These are phyloP conservation scores for Talaromyces amestolkiae DNA, from an alignment of 2,329 filamentous ascomycete species.

Conservation along the genomic window DNA sequence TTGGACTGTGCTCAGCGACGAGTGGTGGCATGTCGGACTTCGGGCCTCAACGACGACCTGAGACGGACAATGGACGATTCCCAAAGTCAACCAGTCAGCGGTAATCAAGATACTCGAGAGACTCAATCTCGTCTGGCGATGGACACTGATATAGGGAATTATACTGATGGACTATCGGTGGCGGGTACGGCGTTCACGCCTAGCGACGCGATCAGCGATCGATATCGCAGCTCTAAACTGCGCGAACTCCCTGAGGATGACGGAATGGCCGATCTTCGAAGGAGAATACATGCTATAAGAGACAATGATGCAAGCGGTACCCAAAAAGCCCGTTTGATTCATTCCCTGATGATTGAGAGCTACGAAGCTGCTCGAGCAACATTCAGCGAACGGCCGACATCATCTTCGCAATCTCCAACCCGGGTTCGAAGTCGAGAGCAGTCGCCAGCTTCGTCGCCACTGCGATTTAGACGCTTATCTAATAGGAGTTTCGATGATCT, in stretches of 20 bases:
- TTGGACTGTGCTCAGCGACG: slow-evolving; percentile 6
- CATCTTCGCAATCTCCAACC: slow-evolving; percentile 25
- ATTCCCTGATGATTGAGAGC: slow-evolving; percentile 66
- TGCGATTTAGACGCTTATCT: slow-evolving; percentile 29
- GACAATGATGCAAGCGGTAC: slow-evolving; percentile 55
- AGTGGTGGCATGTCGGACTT: slow-evolving; percentile 5
- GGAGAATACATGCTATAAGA: slow-evolving; percentile 68
- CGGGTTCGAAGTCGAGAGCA: slow-evolving; percentile 28
- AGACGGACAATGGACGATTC: slow-evolving; percentile 10
- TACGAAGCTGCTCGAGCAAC: slow-evolving; percentile 53
- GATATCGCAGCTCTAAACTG: slow-evolving; percentile 4
- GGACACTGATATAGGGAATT: background rate
- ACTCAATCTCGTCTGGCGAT: background rate
- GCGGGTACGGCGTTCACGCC: background rate
- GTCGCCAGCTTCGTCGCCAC: slow-evolving; percentile 28
- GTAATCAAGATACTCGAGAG: background rate
- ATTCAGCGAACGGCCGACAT: slow-evolving; percentile 24
- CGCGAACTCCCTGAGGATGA: slow-evolving; percentile 67
- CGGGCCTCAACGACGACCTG: slow-evolving; percentile 12
- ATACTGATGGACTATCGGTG: background rate
- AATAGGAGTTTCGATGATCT: slow-evolving; percentile 30
- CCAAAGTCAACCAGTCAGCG: slow-evolving; percentile 2
- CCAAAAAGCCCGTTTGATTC: slow-evolving; percentile 71
- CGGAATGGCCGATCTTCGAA: slow-evolving; percentile 68
- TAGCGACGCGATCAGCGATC: slow-evolving; percentile 1